Conservation (phyloP, 768 basidiomycete genomes). For the Collybiopsis confluens region DNA sequence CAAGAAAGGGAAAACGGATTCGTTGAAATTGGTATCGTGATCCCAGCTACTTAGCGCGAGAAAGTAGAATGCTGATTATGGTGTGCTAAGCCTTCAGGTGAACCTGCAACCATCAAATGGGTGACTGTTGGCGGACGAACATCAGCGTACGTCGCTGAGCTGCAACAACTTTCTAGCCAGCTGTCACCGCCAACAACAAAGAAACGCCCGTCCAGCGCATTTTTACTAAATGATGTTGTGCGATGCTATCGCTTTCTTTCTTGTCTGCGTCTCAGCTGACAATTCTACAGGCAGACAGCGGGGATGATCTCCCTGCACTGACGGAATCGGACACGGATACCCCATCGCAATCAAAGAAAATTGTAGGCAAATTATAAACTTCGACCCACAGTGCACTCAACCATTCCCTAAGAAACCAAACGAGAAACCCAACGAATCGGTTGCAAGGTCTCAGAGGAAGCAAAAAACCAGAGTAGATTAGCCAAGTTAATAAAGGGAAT, state of each 20-base stretch:
- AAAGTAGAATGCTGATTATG: conserved; percentile 6
- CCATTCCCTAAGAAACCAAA: conserved; percentile 1
- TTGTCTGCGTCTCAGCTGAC: conserved; percentile 1
- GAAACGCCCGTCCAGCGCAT: conserved; percentile 5
- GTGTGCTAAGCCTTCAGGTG: conserved; percentile 55
- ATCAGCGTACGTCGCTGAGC: conserved; percentile 63
- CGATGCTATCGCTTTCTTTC: conserved; percentile 2
- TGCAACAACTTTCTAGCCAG: conserved; percentile 39
- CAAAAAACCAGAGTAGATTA: not conserved
- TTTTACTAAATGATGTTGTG: conserved; percentile 13
- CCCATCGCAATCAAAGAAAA: not conserved
- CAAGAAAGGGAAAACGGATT: conserved; percentile 39
- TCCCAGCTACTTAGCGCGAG: conserved; percentile 5
- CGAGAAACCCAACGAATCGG: not conserved
- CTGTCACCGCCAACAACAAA: conserved; percentile 5
- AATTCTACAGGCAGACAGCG: conserved; percentile 9
- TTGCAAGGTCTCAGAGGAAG: not conserved
- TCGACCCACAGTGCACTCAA: conserved; percentile 2
- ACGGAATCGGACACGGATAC: conserved; percentile 18
- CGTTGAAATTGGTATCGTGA: conserved; percentile 48
- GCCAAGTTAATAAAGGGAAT: not conserved
- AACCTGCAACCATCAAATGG: conserved; percentile 70
- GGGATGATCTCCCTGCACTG: conserved; percentile 18
- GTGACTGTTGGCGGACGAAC: conserved; percentile 74
- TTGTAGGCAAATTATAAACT: conserved; percentile 5